These are phyloP conservation scores for Phytophthora pseudosyringae DNA, from an alignment of 352 stramenopile species.

Conservation along the genomic window DNA sequence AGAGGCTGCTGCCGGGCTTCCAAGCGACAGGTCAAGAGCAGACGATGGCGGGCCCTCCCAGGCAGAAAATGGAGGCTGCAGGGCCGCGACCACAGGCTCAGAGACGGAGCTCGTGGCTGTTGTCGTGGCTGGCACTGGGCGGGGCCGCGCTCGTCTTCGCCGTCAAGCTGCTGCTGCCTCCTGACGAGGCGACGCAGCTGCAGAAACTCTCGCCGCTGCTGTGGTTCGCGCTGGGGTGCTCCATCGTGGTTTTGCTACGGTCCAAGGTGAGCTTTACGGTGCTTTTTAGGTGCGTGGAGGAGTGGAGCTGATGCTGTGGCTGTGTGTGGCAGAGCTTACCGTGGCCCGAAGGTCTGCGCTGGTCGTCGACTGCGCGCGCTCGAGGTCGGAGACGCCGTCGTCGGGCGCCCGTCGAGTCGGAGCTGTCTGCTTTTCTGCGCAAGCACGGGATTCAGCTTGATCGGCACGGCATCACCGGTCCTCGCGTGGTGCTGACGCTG, in stretches of 20 bases:
- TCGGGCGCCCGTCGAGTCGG: slow-evolving; percentile 14
- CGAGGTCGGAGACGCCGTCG: slow-evolving; percentile 17
- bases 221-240: slow-evolving; percentile 67
- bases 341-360: slow-evolving; percentile 57
- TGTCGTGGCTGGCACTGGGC: slow-evolving; percentile 2
- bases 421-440: slow-evolving; percentile 46
- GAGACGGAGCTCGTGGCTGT: slow-evolving; percentile 19
- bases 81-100: slow-evolving; percentile 11
- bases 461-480: slow-evolving; percentile 24
- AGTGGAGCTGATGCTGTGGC: slow-evolving; percentile 1
- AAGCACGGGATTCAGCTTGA: slow-evolving; percentile 51
- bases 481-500: slow-evolving; percentile 47
- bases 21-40: slow-evolving; percentile 27
- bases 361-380: slow-evolving; percentile 11
- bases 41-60: not conserved
- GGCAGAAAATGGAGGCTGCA: slow-evolving; percentile 7
- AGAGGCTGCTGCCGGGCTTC: slow-evolving; percentile 57
- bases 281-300: not conserved
- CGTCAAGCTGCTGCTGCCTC: slow-evolving; percentile 30
- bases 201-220: slow-evolving; percentile 49
- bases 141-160: slow-evolving; percentile 12
- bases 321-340: slow-evolving; percentile 47
- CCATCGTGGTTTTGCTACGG: slow-evolving; percentile 49
- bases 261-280: slow-evolving; percentile 35
- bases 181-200: slow-evolving; percentile 14